Evolutionary conservation across 2,329 filamentous ascomycete species (phyloP), one percentile per base, ranked within the genome.

Genomic region (Elsinoe necatrix): DNA sequence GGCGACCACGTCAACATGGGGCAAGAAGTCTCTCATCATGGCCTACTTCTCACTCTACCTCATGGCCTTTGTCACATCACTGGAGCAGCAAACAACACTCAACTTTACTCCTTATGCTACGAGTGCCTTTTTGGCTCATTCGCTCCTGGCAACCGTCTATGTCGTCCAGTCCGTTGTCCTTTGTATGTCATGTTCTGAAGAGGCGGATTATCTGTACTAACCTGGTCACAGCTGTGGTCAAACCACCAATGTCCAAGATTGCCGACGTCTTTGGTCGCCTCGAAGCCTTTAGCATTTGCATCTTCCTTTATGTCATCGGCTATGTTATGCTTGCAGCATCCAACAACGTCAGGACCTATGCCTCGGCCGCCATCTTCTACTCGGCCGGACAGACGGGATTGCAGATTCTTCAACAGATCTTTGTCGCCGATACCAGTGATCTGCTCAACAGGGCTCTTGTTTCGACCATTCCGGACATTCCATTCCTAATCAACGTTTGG

Each of bases 91-190:
- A 65, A 82, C 81, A 7, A 82, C 82, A 1, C 77, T 75, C 54
- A 78, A 81, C 7, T 71, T 87, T 48, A 77, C 78, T 14, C 78
- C 80, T 20, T 86, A 82, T 71, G 82, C 85, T 27, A 86, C 84
- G 1, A 86, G 82, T 58, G 75, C 78, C 2, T 87, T 86, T 64
- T 73, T 73, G 37, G 75, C 77, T 50, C 85, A 87, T 65, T 84
- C 83, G 11, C 73, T 87, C 31, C 75, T 85, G 41, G 82, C 83
- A 14, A 85, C 82, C 0, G 79, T 86, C 21, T 74, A 78, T 25
- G 82, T 85, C 9, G 77, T 86, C 7, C 80, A 84, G 59, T 78
- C 79, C 63, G 79, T 85, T 3, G 81, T 86, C 14, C 80, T 84
- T 65, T 80, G 80, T 80, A 67, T 62, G 69, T 56, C 14, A 39